These are phyloP conservation scores for Macrocybe gigantea DNA, from an alignment of 768 basidiomycete species.

Conservation along the genomic window DNA sequence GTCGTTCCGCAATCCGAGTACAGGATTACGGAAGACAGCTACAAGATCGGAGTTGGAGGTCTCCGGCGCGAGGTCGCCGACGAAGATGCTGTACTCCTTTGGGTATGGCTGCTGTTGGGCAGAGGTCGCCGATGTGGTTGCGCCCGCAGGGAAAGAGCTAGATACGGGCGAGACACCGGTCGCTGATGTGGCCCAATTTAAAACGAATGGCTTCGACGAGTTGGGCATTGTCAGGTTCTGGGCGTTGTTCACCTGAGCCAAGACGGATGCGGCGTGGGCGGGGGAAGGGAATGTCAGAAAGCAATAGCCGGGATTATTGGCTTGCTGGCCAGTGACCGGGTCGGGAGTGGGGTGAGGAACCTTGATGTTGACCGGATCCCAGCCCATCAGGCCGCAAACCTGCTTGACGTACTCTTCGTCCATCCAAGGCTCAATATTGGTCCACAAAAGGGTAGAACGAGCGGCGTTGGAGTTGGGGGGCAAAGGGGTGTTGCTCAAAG, in stretches of 20 bases:
- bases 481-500: slow-evolving; percentile 16
- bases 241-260: slow-evolving; percentile 56
- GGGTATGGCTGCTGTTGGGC: slow-evolving; percentile 50
- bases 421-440: slow-evolving; percentile 94
- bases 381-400: slow-evolving; percentile 81
- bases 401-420: slow-evolving; percentile 92
- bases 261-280: slow-evolving; percentile 61
- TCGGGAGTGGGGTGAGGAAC: slow-evolving; percentile 62
- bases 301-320: slow-evolving; percentile 85
- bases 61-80: slow-evolving; percentile 89
- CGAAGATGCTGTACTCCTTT: slow-evolving; percentile 92
- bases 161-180: slow-evolving; percentile 25
- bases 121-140: slow-evolving; percentile 18
- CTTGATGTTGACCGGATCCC: slow-evolving; percentile 73
- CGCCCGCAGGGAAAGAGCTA: slow-evolving; percentile 23
- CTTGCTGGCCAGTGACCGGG: slow-evolving; percentile 50
- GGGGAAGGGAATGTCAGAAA: slow-evolving; percentile 81
- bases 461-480: slow-evolving; percentile 22
- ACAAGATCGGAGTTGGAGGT: slow-evolving; percentile 96
- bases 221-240: slow-evolving; percentile 74
- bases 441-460: slow-evolving; percentile 76
- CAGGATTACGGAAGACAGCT: slow-evolving; percentile 86
- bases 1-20: slow-evolving; percentile 78
- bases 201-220: slow-evolving; percentile 72
- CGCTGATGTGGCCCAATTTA: slow-evolving; percentile 64